phyloP scores from a whole-genome alignment of 2,329 filamentous ascomycete genomes.

The Cryphonectria nitschkei region DNA sequence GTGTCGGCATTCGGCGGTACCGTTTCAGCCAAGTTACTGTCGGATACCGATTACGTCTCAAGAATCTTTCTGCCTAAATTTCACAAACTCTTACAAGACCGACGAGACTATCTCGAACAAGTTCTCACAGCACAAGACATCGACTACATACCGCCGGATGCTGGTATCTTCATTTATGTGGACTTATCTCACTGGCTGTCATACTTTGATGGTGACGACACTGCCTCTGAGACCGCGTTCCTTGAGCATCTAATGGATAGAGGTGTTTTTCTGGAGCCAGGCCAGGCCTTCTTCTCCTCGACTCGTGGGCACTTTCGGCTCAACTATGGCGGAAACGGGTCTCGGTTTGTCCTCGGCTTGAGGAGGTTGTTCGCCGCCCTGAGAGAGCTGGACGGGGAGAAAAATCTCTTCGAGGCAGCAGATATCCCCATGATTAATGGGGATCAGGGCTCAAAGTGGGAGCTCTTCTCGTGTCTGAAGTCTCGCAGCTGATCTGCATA shows the following conservation, averaged over 20 bases:
- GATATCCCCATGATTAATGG: not conserved
- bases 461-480: conserved; percentile 5
- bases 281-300: conserved; percentile 20
- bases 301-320: conserved; percentile 18
- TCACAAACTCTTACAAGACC: conserved; percentile 18
- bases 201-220: conserved; percentile 17
- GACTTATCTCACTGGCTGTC: conserved; percentile 22
- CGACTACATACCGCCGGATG: conserved; percentile 12
- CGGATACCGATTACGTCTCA: conserved; percentile 19
- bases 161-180: conserved; percentile 22
- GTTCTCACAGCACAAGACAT: conserved; percentile 12
- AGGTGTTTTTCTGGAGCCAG: conserved; percentile 24
- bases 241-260: conserved; percentile 19
- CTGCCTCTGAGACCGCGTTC: conserved; percentile 16
- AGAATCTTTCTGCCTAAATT: conserved; percentile 18
- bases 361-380: conserved; percentile 17
- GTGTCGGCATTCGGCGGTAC: conserved; percentile 22
- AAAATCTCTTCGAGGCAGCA: not conserved
- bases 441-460: not conserved
- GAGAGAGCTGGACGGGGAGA: conserved; percentile 17
- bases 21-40: conserved; percentile 13
- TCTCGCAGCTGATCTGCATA: not conserved
- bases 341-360: conserved; percentile 17
- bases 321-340: conserved; percentile 20
- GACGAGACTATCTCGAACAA: conserved; percentile 13